phyloP scores from a whole-genome alignment of 306 rosid species.

The Pterocarpus santalinus region DNA sequence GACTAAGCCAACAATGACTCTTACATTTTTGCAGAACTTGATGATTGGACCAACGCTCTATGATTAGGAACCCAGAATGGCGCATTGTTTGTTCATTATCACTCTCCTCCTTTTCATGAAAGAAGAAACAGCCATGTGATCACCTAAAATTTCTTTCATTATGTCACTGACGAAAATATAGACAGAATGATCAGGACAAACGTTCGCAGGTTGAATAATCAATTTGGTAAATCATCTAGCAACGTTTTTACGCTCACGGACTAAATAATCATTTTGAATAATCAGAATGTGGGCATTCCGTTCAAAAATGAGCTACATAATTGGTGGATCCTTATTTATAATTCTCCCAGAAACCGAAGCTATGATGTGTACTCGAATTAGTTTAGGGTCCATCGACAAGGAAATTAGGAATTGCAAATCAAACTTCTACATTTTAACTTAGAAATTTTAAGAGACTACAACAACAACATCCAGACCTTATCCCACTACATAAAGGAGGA shows the following conservation, averaged over 20 bases:
- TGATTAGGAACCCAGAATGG: no score
- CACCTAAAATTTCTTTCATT: no score
- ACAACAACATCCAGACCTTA: neutral
- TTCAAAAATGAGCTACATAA: neutral
- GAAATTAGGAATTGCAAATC: slow-evolving; percentile 8
- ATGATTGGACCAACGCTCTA: no score
- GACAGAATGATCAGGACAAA: neutral
- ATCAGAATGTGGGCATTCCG: neutral
- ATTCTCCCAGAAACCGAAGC: slow-evolving; percentile 6
- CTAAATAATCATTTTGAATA: neutral
- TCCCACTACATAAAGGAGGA: neutral
- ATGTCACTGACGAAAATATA: neutral
- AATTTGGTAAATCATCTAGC: neutral
- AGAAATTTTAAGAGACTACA: neutral
- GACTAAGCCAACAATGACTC: no score
- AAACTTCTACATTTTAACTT: slow-evolving; percentile 18
- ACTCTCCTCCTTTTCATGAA: no score
- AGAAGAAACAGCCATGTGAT: no score
- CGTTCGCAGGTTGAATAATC: no score
- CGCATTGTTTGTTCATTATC: no score
- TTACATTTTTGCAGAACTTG: no score
- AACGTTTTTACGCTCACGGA: neutral
- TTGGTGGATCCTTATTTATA: neutral
- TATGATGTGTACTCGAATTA: neutral
- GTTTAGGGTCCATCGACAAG: neutral